Percentiles rank a stretch among this genome's conserved stretches.
phyloP scores from a whole-genome alignment of 495 filamentous ascomycete genomes.

The Lasiosphaeriaceae sp. region DNA sequence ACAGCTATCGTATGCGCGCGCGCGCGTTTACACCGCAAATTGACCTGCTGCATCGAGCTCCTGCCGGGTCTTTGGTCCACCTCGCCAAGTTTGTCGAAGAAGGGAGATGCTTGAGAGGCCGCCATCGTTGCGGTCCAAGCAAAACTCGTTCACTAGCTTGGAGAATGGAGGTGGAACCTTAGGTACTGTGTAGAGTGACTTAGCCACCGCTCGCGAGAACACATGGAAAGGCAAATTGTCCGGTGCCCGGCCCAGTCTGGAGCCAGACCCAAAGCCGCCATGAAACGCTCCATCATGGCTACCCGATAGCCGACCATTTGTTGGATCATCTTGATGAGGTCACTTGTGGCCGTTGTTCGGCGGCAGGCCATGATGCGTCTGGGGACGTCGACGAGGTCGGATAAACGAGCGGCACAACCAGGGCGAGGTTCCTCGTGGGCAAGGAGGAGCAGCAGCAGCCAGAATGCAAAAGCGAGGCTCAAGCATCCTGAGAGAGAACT shows the following conservation, averaged over 20 bases:
- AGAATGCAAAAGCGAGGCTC: neutral
- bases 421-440: neutral
- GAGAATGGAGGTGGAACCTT: too few relatives aligned
- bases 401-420: neutral
- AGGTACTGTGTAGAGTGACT: neutral
- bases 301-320: conserved; percentile 1
- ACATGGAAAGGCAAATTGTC: neutral
- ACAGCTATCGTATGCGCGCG: too few relatives aligned
- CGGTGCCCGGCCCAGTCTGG: conserved; percentile 1
- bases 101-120: too few relatives aligned
- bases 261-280: conserved; percentile 10
- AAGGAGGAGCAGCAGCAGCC: neutral
- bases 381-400: neutral
- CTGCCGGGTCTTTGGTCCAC: too few relatives aligned
- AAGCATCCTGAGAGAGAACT: neutral
- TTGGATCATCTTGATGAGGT: neutral
- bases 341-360: neutral
- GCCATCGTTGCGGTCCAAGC: too few relatives aligned
- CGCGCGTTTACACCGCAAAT: too few relatives aligned
- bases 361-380: neutral
- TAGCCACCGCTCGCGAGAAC: too few relatives aligned
- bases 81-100: too few relatives aligned
- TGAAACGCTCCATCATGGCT: conserved; percentile 14
- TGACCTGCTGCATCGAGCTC: too few relatives aligned
- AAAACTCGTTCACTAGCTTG: too few relatives aligned